Base-by-base conservation (phyloP, 2,329 filamentous ascomycete genomes). In the Aspergillus candidus region DNA sequence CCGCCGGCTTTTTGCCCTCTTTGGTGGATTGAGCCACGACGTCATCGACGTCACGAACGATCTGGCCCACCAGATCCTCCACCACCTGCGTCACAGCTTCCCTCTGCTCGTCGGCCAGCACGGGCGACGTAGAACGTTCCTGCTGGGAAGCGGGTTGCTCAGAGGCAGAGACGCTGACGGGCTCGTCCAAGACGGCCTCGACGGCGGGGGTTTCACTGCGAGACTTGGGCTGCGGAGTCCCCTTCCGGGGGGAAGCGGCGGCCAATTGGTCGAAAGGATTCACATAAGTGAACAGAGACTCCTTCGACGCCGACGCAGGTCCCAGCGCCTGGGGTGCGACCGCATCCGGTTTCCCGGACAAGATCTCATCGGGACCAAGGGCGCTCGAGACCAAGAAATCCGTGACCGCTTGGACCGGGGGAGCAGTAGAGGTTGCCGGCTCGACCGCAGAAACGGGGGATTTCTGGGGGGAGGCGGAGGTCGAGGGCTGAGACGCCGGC, bases 31-130 rank as follows among this genome's bases (percentile, higher is more conserved):
- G 72, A 31, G 76, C 78, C 44, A 88, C 67, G 36, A 83, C 82
- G 58, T 85, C 78, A 55, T 82, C 80, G 3, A 84, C 82, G 57
- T 82, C 70, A 51, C 77, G 74, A 41, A 77, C 73, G 35, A 79
- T 74, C 53, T 77, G 68, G 48, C 73, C 71, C 35, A 83, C 84
- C 51, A 89, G 72, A 34, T 81, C 82, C 52, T 73, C 77, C 33
- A 89, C 73, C 18, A 84, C 82, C 44, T 87, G 80, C 14, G 84
- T 75, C 27, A 93, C 84, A 39, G 82, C 84, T 64, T 88, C 83
- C 52, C 73, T 79, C 41, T 68, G 63, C 36, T 66, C 55, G 10
- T 59, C 43, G 12, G 62, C 59, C 42, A 65, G 37, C 30, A 50
- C 39, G 10, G 61, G 61, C 1, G 60, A 57, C 41, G 52, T 40